These are phyloP conservation scores for Henningerozyma blattae DNA, from an alignment of 805 yeast genomes.

Conservation along the genomic window DNA sequence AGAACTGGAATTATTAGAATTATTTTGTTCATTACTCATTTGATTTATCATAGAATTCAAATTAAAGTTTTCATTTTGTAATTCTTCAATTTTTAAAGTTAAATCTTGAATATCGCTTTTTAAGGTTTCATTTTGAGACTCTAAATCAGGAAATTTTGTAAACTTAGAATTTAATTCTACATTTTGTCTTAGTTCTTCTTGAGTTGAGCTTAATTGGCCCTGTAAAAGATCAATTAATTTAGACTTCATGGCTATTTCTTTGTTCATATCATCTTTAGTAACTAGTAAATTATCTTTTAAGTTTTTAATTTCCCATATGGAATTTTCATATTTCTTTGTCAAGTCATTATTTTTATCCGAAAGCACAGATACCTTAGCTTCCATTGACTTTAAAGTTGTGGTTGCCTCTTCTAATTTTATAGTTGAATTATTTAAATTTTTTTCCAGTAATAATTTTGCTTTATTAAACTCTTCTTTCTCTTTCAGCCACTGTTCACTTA, in stretches of 20 bases:
- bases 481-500: not conserved
- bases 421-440: not conserved
- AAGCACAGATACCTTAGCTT: conserved; percentile 21
- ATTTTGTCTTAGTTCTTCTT: conserved; percentile 31
- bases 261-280: conserved; percentile 38
- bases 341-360: conserved; percentile 26
- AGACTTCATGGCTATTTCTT: conserved; percentile 51
- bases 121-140: conserved; percentile 24
- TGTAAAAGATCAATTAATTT: conserved; percentile 23
- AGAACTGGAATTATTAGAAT: conserved; percentile 1
- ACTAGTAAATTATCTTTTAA: conserved; percentile 32
- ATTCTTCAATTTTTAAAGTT: conserved; percentile 24
- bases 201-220: conserved; percentile 26
- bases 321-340: conserved; percentile 29
- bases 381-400: conserved; percentile 1
- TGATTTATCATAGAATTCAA: conserved; percentile 35
- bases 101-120: conserved; percentile 18
- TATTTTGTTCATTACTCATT: too few relatives aligned
- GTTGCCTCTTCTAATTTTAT: conserved; percentile 38
- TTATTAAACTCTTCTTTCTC: not conserved
- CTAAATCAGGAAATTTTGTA: conserved; percentile 25
- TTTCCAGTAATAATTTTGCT: not conserved
- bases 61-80: conserved; percentile 21
- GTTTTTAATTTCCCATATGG: conserved; percentile 34
- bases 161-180: conserved; percentile 24